Conservation (phyloP, 177 flowering plant species). For the Vitis hybrid region DNA sequence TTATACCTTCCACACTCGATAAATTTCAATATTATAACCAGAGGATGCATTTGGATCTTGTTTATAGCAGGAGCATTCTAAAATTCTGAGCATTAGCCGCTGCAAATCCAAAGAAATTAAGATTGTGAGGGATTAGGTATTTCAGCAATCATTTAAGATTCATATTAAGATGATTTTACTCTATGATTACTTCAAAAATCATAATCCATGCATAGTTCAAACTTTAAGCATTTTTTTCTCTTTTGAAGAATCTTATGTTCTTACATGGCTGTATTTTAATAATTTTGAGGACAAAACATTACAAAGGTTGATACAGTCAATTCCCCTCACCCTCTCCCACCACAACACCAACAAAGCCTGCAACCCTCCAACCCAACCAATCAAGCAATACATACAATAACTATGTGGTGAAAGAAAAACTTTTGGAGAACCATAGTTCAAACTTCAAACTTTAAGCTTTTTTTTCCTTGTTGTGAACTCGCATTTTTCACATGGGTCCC, state of each 20-base stretch:
- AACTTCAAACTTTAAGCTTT: too few species aligned
- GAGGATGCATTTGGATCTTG: constrained; percentile 17
- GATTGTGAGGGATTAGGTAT: not conserved
- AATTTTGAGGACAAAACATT: not conserved
- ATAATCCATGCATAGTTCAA: not conserved
- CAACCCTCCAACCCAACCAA: too few species aligned
- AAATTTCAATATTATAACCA: constrained; percentile 22
- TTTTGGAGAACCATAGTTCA: too few species aligned
- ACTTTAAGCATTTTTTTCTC: not conserved
- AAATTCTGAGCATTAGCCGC: constrained; percentile 56
- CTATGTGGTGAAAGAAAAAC: too few species aligned
- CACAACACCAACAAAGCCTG: too few species aligned
- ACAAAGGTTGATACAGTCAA: not conserved
- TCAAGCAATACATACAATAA: too few species aligned
- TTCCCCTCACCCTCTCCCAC: too few species aligned
- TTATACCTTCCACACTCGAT: constrained; percentile 62
- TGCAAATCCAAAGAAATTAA: constrained; percentile 30
- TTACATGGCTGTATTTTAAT: not conserved
- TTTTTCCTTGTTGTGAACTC: too few species aligned
- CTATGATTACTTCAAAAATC: not conserved
- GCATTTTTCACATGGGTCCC: too few species aligned
- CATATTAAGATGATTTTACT: too few species aligned
- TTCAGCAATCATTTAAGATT: not conserved
- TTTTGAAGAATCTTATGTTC: not conserved
- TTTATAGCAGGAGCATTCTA: constrained; percentile 25